Base-by-base conservation (phyloP, 345 rosid genomes). In the Melaleuca alternifolia region DNA sequence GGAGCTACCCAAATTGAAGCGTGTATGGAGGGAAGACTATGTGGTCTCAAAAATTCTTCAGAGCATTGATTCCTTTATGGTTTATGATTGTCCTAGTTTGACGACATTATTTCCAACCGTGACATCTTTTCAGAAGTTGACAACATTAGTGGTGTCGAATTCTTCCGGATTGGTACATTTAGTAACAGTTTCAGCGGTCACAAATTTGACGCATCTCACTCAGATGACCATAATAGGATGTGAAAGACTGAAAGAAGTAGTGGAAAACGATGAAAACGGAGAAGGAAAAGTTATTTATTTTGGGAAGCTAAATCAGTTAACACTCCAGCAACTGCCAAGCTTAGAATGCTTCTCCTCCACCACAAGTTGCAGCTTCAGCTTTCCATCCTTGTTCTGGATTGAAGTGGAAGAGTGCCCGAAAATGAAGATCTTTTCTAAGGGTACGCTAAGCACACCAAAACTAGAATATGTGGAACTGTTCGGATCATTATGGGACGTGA, bases 231-330 rank as follows among this genome's bases (percentile, higher is more conserved):
- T 62, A 15, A 15, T 62, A 30, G 76, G 11, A 15, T 62, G 44
- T 62, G 44, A 30, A 30, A 61, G 10, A 61, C n/a, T 28, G 37
- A 6, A 61, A n/a, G 18, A n/a, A 61, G 1, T 61, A 6, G 20
- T 61, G 20, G 10, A 33, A 0, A 3, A 13, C 0, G 10, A 61
- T 61, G 37, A 3, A 11, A 12, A 59, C 3, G 9, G 0, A 61
- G 75, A 61, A 28, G 10, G 10, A 61, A 61, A 13, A 28, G 10
- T 28, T 5, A 61, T 61, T 28, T 13, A 10, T 3, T 28, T 61
- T n/a, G 10, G 5, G n/a, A n/a, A n/a, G 3, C 37, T 61, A 1
- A 0, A 0, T 0, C 0, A 0, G 0, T 28, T 61, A 10, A 14
- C 20, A 28, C 41, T 61, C 21, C 75, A 61, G 28, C 0, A 61